Conservation (phyloP, 495 filamentous ascomycete species). For the Podospora bellae-mahoneyi region DNA sequence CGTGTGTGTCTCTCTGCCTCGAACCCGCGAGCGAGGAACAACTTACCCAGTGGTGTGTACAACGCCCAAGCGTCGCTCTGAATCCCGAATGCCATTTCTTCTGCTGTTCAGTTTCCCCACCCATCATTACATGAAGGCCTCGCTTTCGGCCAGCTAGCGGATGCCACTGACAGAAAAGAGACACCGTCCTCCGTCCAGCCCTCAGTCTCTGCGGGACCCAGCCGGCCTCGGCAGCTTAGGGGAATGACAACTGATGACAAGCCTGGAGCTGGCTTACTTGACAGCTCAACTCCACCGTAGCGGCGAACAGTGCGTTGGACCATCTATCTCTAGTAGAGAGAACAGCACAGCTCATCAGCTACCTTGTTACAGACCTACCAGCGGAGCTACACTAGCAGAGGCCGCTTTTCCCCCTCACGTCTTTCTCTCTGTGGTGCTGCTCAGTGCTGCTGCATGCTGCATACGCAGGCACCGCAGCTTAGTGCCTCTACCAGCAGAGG, state of each 20-base stretch:
- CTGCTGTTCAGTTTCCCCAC: slow-evolving; percentile 12
- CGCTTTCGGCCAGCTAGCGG: not conserved
- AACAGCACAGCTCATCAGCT: too few species aligned
- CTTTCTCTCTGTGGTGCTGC: not conserved
- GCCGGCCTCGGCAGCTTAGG: slow-evolving; percentile 5
- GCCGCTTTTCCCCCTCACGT: not conserved
- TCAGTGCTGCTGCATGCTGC: not conserved
- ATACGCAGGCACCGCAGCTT: not conserved
- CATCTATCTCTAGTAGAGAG: not conserved
- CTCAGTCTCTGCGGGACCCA: not conserved
- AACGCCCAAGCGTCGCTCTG: not conserved
- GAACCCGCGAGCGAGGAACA: slow-evolving; percentile 15
- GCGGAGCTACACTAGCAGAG: not conserved
- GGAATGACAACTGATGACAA: slow-evolving; percentile 11
- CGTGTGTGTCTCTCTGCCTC: slow-evolving; percentile 4
- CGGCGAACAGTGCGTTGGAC: slow-evolving; percentile 3
- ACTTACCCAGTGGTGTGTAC: slow-evolving; percentile 20
- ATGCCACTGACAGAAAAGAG: slow-evolving; percentile 1
- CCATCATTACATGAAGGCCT: slow-evolving; percentile 6
- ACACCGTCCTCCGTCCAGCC: not conserved
- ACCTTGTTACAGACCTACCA: too few species aligned
- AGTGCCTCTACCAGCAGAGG: not conserved
- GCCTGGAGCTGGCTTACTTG: not conserved
- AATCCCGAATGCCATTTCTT: slow-evolving; percentile 2
- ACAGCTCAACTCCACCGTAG: slow-evolving; percentile 12